phyloP scores from a whole-genome alignment of 345 rosid species.

The Boechera stricta region DNA sequence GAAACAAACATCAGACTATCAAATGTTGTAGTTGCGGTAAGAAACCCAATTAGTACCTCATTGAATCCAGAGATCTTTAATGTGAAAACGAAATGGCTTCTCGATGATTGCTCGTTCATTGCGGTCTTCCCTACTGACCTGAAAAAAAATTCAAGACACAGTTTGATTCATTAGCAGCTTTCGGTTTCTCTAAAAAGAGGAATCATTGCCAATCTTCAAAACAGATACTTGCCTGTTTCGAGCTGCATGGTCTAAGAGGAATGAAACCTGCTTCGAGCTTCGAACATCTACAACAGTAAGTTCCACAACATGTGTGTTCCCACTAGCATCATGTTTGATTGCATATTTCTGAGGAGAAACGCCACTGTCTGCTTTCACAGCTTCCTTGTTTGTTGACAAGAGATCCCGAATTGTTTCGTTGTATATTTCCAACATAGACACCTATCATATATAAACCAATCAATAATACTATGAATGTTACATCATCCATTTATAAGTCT shows the following conservation, averaged over 20 bases:
- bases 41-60: conserved; percentile 59
- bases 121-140: conserved; percentile 97
- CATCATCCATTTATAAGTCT: conserved; percentile 4
- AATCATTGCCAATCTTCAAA: conserved; percentile 8
- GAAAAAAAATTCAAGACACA: conserved; percentile 23
- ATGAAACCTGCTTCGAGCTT: conserved; percentile 66
- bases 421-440: conserved; percentile 96
- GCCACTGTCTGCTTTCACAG: conserved; percentile 59
- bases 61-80: conserved; percentile 80
- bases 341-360: conserved; percentile 61
- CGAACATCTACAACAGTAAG: conserved; percentile 77
- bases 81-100: conserved; percentile 97
- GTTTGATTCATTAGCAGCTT: conserved; percentile 20
- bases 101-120: conserved; percentile 96
- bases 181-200: neutral
- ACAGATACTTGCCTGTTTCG: conserved; percentile 65
- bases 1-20: conserved; percentile 9
- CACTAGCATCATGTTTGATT: conserved; percentile 82
- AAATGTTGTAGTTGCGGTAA: neutral
- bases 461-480: neutral
- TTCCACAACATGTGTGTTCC: conserved; percentile 79
- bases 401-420: conserved; percentile 92
- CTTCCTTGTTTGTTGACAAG: conserved; percentile 69
- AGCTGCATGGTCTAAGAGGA: conserved; percentile 79
- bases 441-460: conserved; percentile 50